Conservation (phyloP, 495 filamentous ascomycete species). For the Articulospora tetracladia region DNA sequence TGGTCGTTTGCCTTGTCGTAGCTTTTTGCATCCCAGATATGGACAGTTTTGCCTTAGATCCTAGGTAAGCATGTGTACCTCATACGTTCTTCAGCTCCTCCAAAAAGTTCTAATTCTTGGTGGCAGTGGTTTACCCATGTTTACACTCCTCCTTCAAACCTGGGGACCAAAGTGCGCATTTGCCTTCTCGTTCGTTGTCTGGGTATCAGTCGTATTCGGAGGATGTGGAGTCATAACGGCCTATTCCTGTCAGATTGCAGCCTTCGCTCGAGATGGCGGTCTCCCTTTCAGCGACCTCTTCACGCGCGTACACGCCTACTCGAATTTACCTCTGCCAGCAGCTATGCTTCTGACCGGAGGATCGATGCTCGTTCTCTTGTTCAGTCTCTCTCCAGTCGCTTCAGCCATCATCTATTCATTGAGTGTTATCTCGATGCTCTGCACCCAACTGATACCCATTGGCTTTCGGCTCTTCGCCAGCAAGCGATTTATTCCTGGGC, state of each 20-base stretch:
- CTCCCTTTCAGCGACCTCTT: background rate
- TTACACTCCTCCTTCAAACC: background rate
- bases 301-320: background rate
- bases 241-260: background rate
- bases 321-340: background rate
- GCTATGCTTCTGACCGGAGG: background rate
- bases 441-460: background rate
- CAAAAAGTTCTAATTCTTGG: background rate
- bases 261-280: background rate
- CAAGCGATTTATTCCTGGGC: background rate
- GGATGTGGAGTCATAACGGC: background rate
- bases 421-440: background rate
- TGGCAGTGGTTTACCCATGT: background rate
- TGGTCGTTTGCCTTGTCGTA: background rate
- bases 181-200: background rate
- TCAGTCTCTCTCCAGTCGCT: background rate
- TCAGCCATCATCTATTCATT: background rate
- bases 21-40: background rate
- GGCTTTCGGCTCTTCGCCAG: background rate
- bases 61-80: background rate
- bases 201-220: background rate
- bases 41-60: background rate
- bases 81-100: background rate
- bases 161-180: background rate
- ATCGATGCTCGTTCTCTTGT: background rate